phyloP scores from a whole-genome alignment of 2,329 filamentous ascomycete genomes.

The Trichoderma cornu-damae region DNA sequence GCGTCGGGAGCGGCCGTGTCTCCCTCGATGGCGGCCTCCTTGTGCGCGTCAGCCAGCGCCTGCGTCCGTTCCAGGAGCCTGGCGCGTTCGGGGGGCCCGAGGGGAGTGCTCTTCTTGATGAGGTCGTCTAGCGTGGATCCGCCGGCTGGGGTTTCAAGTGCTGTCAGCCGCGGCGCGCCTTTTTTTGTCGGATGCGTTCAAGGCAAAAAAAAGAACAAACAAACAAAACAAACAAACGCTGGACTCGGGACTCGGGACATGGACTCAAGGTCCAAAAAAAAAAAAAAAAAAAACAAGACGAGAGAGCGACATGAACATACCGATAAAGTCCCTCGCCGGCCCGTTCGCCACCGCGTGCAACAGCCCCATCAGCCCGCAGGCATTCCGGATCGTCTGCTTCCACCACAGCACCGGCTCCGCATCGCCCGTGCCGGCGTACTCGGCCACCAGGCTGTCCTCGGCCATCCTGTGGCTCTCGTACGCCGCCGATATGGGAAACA shows the following conservation, averaged over 20 bases:
- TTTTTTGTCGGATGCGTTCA: no score
- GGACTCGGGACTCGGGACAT: no score
- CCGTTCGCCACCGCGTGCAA: slow-evolving; percentile 81
- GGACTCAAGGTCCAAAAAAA: no score
- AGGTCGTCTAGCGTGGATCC: slow-evolving; percentile 59
- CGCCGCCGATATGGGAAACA: slow-evolving; percentile 75
- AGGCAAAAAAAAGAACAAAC: no score
- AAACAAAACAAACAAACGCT: background rate
- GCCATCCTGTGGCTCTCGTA: slow-evolving; percentile 72
- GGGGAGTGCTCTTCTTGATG: slow-evolving; percentile 62
- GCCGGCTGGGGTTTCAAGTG: slow-evolving; percentile 17
- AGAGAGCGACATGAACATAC: slow-evolving; percentile 31
- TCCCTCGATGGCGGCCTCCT: slow-evolving; percentile 67
- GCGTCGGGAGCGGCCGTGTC: slow-evolving; percentile 75
- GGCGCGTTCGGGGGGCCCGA: slow-evolving; percentile 62
- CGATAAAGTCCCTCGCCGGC: slow-evolving; percentile 57
- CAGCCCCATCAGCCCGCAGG: slow-evolving; percentile 85
- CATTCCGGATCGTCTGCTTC: slow-evolving; percentile 89
- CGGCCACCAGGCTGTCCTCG: slow-evolving; percentile 61
- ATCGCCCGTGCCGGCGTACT: slow-evolving; percentile 64
- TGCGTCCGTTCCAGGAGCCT: slow-evolving; percentile 71
- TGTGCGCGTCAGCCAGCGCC: slow-evolving; percentile 72
- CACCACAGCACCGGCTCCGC: slow-evolving; percentile 84
- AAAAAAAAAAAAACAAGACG: background rate
- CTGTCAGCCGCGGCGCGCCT: no score